phyloP scores from a whole-genome alignment of 768 basidiomycete species.

The Boletus coccyginus region DNA sequence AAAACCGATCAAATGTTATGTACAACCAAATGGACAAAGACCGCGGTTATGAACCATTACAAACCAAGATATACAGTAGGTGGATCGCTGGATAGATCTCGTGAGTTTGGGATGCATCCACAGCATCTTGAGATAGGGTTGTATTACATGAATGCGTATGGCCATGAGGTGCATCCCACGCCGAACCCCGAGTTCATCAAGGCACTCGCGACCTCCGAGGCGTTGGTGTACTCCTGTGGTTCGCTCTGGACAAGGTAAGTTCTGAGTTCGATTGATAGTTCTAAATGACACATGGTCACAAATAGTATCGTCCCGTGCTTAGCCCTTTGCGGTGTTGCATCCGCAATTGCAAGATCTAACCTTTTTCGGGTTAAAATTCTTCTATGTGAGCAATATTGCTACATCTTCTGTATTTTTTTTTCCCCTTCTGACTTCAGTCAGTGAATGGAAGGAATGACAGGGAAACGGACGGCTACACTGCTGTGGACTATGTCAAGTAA shows the following conservation, averaged over 20 bases:
- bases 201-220: slow-evolving; percentile 55
- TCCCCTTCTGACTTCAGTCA: slow-evolving; percentile 31
- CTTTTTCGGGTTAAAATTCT: slow-evolving; percentile 77
- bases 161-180: slow-evolving; percentile 86
- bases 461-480: slow-evolving; percentile 84
- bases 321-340: slow-evolving; percentile 76
- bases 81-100: slow-evolving; percentile 24
- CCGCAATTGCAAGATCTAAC: slow-evolving; percentile 70
- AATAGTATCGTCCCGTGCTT: slow-evolving; percentile 87
- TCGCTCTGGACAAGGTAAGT: slow-evolving; percentile 89
- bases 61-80: slow-evolving; percentile 63
- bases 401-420: not conserved
- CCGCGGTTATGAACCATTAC: slow-evolving; percentile 49
- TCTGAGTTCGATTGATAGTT: slow-evolving; percentile 1
- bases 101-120: not conserved
- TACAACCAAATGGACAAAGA: slow-evolving; percentile 58
- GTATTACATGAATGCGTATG: slow-evolving; percentile 89
- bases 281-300: slow-evolving; percentile 2
- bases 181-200: slow-evolving; percentile 81
- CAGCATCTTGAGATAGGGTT: slow-evolving; percentile 46
- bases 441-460: slow-evolving; percentile 89
- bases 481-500: slow-evolving; percentile 79
- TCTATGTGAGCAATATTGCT: slow-evolving; percentile 59
- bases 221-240: slow-evolving; percentile 89
- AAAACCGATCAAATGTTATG: slow-evolving; percentile 57